Evolutionary conservation across 352 stramenopile species (phyloP).

Genomic region (Pythium oligandrum): DNA sequence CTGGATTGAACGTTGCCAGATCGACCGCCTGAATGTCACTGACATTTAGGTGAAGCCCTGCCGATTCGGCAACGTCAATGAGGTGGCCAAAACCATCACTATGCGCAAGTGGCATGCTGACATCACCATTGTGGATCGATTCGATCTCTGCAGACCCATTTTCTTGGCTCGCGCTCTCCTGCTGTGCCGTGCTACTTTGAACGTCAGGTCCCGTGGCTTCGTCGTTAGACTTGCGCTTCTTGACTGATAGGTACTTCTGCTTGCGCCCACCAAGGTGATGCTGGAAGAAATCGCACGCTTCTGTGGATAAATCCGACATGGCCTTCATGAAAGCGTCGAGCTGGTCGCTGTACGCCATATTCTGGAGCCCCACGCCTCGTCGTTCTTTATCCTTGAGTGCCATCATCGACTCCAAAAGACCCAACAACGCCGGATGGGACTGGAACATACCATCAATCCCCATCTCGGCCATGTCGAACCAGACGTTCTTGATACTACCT

Average conservation of each 20-base stretch:
- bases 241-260: constrained; percentile 31
- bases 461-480: constrained; percentile 50
- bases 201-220: too few relatives aligned
- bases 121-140: too few relatives aligned
- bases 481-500: constrained; percentile 21
- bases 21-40: constrained; percentile 20
- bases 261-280: constrained; percentile 62
- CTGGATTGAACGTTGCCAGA: constrained; percentile 10
- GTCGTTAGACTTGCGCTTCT: constrained; percentile 11
- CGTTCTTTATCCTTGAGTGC: constrained; percentile 73
- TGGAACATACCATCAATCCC: constrained; percentile 59
- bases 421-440: constrained; percentile 53
- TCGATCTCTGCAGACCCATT: not conserved
- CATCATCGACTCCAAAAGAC: constrained; percentile 64
- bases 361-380: constrained; percentile 71
- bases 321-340: constrained; percentile 68
- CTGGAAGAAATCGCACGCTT: constrained; percentile 73
- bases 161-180: not conserved
- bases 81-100: too few relatives aligned
- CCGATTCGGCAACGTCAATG: too few relatives aligned
- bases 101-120: too few relatives aligned
- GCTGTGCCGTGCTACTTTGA: too few relatives aligned
- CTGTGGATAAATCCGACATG: constrained; percentile 43
- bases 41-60: too few relatives aligned
- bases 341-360: constrained; percentile 68